These are phyloP conservation scores for Termitomyces sp. DNA, from an alignment of 768 basidiomycete genomes.

Conservation along the genomic window DNA sequence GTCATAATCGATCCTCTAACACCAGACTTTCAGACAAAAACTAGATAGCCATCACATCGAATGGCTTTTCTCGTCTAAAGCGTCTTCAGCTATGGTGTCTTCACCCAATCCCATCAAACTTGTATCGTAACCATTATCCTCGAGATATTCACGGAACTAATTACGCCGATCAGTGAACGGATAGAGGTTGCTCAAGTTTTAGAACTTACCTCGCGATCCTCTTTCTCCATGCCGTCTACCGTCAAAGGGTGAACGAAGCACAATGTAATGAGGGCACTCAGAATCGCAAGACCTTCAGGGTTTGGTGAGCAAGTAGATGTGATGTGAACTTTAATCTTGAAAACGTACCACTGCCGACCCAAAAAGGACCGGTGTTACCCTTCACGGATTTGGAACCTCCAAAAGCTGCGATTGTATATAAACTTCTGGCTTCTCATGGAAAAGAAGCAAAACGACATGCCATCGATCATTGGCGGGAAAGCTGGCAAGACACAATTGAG, in stretches of 20 bases:
- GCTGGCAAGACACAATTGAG: constrained; percentile 26
- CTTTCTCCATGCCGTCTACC: constrained; percentile 73
- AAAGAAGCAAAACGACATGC: constrained; percentile 23
- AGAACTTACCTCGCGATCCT: constrained; percentile 55
- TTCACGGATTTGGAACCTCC: constrained; percentile 43
- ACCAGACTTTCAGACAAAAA: not conserved
- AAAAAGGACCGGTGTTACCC: constrained; percentile 84
- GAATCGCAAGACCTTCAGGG: constrained; percentile 54
- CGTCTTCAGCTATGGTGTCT: constrained; percentile 12
- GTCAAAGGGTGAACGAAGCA: constrained; percentile 70
- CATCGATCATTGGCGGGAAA: constrained; percentile 62
- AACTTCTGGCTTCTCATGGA: not conserved
- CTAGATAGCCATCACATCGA: constrained; percentile 7
- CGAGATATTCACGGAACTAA: constrained; percentile 81
- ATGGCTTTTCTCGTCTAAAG: constrained; percentile 16
- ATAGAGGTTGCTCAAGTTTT: not conserved
- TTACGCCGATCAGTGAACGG: not conserved
- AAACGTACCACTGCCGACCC: constrained; percentile 65
- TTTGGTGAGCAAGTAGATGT: constrained; percentile 1
- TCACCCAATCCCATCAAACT: constrained; percentile 56
- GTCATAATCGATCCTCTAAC: not conserved
- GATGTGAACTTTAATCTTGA: not conserved
- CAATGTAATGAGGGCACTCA: constrained; percentile 70
- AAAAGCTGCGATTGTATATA: constrained; percentile 39
- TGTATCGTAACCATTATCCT: constrained; percentile 74